Evolutionary conservation across 1,284 basidiomycete species (phyloP).

Genomic region (Sanghuangporus weigelae): DNA sequence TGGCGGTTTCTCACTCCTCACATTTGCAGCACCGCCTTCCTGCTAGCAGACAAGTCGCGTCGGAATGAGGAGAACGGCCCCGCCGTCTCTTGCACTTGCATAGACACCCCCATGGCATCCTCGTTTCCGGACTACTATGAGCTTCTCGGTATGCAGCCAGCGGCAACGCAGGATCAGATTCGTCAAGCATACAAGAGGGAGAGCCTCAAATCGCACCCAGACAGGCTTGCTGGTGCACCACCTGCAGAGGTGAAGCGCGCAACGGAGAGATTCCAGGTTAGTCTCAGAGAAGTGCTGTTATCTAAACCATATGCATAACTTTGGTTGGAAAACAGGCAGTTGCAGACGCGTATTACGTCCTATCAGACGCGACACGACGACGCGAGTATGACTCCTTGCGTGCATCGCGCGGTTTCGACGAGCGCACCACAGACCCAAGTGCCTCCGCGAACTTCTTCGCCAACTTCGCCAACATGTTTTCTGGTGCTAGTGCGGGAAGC

Average conservation of each 20-base stretch:
- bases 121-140: conserved; percentile 75
- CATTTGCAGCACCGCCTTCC: neutral
- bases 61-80: neutral
- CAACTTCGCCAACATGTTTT: conserved; percentile 72
- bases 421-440: conserved; percentile 55
- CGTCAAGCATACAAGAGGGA: conserved; percentile 81
- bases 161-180: conserved; percentile 68
- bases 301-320: neutral
- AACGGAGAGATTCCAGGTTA: conserved; percentile 79
- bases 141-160: conserved; percentile 51
- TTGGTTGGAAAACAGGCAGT: conserved; percentile 51
- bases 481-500: conserved; percentile 25
- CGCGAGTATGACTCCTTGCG: conserved; percentile 80
- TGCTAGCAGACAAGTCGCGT: neutral
- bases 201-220: conserved; percentile 77
- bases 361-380: conserved; percentile 77
- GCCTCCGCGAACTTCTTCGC: conserved; percentile 73
- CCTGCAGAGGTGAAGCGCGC: conserved; percentile 65
- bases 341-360: conserved; percentile 94
- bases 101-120: conserved; percentile 36
- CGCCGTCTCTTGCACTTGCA: neutral
- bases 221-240: conserved; percentile 75
- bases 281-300: neutral
- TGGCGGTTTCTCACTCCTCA: neutral
- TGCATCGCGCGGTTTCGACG: conserved; percentile 40